Evolutionary conservation across 2,329 filamentous ascomycete genomes (phyloP), one percentile per base, ranked within the genome.

Genomic region (Dryadomyces sulphureus): DNA sequence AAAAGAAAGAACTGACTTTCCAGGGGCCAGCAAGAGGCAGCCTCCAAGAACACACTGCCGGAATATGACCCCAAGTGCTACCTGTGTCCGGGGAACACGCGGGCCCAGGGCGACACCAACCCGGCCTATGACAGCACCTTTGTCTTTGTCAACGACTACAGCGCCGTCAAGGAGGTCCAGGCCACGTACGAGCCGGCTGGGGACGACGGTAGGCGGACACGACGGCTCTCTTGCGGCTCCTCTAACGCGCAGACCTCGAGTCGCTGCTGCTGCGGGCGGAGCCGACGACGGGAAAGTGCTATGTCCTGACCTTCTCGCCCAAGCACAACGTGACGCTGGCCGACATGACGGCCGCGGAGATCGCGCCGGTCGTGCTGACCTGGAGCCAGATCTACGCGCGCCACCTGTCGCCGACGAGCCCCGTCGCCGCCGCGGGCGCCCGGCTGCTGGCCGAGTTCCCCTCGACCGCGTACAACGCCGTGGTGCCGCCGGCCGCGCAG

Each of bases 141-240:
- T 60, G 82, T 90, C 35, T 98, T 98, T 58, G 84, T 96, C 54
- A 98, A 98, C 58, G 92, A 98, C 62, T 98, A 92, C 65, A 93
- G 87, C 57, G 92, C 92, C 2, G 90, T 98, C 43, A 95, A 94
- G 65, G 89, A 95, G 64, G 73, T 84, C 52, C 92, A 98, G 63
- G 79, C 81, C 25, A 79, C 85, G 41, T 98, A 96, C 63, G 59
- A 62, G 32, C 62, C 64, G 2, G 60, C 65, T 4, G n/a, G 9
- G 5, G n/a, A 16, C 1, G 39, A 45, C 12, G 43, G 48, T 41
- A 38, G 7, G 39, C 22, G 9, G 22, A 25, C 22, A 20, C 22
- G 7, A n/a, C n/a, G n/a, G n/a, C n/a, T n/a, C n/a, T 19, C 9
- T 22, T 32, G 4, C 12, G 17, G 17, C 14, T 34, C 20, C 5